Conservation (phyloP, 2,329 filamentous ascomycete species). For the Amylocarpus encephaloides region DNA sequence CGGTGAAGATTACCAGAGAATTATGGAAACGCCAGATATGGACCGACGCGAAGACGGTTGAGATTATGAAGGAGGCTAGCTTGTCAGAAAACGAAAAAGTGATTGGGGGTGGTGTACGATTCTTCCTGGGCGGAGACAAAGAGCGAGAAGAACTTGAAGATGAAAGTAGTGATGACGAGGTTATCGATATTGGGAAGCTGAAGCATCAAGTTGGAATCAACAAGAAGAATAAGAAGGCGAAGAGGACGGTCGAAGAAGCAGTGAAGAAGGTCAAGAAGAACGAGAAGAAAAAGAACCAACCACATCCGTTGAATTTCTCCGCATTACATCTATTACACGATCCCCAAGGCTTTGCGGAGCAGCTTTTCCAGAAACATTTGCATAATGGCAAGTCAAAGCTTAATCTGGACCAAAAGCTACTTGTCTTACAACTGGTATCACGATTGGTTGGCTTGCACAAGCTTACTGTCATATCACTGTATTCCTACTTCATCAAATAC, state of each 20-base stretch:
- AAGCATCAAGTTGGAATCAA: conserved; percentile 86
- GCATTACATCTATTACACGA: conserved; percentile 91
- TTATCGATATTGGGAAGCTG: conserved; percentile 72
- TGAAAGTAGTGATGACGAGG: conserved; percentile 78
- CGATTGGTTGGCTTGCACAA: conserved; percentile 89
- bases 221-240: conserved; percentile 91
- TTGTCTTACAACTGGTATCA: conserved; percentile 87
- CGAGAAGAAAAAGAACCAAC: conserved; percentile 81
- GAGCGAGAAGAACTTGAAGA: conserved; percentile 91
- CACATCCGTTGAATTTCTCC: conserved; percentile 90
- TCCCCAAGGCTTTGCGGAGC: conserved; percentile 88
- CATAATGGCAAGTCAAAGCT: conserved; percentile 81
- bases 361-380: conserved; percentile 83
- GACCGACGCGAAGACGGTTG: conserved; percentile 91
- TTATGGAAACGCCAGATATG: conserved; percentile 96
- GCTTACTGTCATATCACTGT: conserved; percentile 80
- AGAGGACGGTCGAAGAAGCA: conserved; percentile 71
- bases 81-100: conserved; percentile 92
- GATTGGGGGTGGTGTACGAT: conserved; percentile 76
- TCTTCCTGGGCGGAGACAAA: conserved; percentile 94
- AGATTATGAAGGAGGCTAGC: conserved; percentile 93
- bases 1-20: conserved; percentile 89
- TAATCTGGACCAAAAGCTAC: conserved; percentile 78
- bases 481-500: conserved; percentile 94
- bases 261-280: conserved; percentile 74